Evolutionary conservation across 2,329 filamentous ascomycete species (phyloP), one percentile per base, ranked within the genome.

Genomic region (Trichophyton equinum): DNA sequence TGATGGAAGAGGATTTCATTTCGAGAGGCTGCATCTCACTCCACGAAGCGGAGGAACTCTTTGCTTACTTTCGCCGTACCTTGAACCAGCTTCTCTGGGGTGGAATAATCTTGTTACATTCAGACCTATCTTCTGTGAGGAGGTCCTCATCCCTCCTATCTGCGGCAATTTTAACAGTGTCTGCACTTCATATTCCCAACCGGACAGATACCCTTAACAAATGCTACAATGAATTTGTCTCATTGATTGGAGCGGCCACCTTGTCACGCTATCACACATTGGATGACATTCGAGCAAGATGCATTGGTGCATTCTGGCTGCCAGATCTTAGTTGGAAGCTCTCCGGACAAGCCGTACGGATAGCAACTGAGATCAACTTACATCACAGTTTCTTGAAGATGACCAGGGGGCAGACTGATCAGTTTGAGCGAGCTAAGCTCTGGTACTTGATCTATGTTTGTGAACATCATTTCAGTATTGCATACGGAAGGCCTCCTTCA

Each of bases 391-490:
- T 78, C 61, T 75, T 77, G 53, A 79, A 78, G 65, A 74, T 80
- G 49, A 72, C 79, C 1, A 74, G 76, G 30, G 78, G 79, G 0
- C 74, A 77, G 38, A 71, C 65, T 6, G 76, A 81, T 63, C 75
- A 81, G 60, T 77, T 80, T 61, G 81, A 84, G 61, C 78, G 79
- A 40, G 77, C 83, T 3, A 76, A 83, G 20, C 70, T 85, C 11
- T 85, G 83, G 83, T 85, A 84, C 68, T 68, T 84, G 38, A 71
- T 85, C 0, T 86, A 85, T 65, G 82, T 85, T 1, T 85, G 83
- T 66, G 84, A 86, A 66, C 83, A 85, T 63, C 84, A 86, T 68
- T 81, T 85, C 30, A 82, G 81, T 18, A 85, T 84, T 22, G 72
- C 84, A 0, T 85, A 85, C 60, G 81, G 82, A 1, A 75, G 83